Evolutionary conservation across 2,329 filamentous ascomycete genomes (phyloP), one percentile per base, ranked within the genome.

Genomic region (Huntiella bhutanensis): DNA sequence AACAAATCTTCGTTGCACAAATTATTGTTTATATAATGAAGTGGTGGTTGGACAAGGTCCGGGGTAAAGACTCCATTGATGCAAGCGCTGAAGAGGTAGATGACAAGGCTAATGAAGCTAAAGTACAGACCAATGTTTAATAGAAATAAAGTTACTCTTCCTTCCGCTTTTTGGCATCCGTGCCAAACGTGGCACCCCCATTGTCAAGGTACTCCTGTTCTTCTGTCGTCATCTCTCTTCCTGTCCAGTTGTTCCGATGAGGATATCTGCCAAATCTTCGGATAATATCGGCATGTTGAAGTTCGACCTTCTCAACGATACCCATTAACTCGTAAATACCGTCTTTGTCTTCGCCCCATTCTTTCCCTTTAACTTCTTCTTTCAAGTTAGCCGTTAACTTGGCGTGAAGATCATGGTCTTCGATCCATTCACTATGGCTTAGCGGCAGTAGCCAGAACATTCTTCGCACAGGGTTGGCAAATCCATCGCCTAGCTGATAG

Each of bases 391-490:
- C 53, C 55, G 16, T 62, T 15, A 61, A 56, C 4, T 53, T 51
- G 0, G 58, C 47, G 3, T 62, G 59, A 22, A 56, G 46, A 7
- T 68, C 56, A 48, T 77, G 74, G 3, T 60, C 57, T 0, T 58
- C 54, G 1, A 66, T 44, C 16, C 67, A 58, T 55, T 78, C 74
- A 0, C 69, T 69, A 56, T 80, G 76, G 64, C 71, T 67, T 4
- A 79, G 57, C 0, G 76, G 73, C 53, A 79, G 58, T 53, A 69
- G 69, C 54, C 78, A 71, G 73, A 75, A 80, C 15, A 59, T 57
- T 2, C 70, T 64, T 40, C 66, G 64, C 17, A 55, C 55, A 47
- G 59, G 55, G 43, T 55, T 55, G 59, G 55, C 64, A 43, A 22
- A 46, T 22, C 8, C 33, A 42, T 34, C 19, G 12, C 22, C 41